Evolutionary conservation across 2,329 filamentous ascomycete species (phyloP).

Genomic region (Fragosphaeria purpurea): DNA sequence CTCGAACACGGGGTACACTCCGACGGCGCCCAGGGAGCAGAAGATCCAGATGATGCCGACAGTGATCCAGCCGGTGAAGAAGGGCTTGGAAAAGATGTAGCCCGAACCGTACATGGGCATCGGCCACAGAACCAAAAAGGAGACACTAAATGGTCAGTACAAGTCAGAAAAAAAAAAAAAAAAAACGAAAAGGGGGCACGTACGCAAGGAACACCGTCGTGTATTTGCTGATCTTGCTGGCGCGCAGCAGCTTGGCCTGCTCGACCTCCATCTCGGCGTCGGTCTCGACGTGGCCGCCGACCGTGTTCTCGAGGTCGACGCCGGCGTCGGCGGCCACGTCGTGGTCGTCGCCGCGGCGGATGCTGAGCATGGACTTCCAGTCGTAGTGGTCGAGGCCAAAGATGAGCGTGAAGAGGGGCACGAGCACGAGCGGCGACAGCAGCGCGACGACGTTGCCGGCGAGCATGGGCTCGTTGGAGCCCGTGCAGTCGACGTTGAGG

Average conservation of each 20-base stretch:
- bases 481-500: slow-evolving; percentile 64
- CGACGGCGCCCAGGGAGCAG: slow-evolving; percentile 60
- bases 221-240: slow-evolving; percentile 23
- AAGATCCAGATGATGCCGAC: slow-evolving; percentile 76
- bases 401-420: slow-evolving; percentile 63
- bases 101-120: slow-evolving; percentile 80
- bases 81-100: slow-evolving; percentile 73
- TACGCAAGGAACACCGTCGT: slow-evolving; percentile 22
- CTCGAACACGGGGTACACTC: slow-evolving; percentile 73
- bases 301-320: slow-evolving; percentile 54
- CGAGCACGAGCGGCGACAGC: slow-evolving; percentile 63
- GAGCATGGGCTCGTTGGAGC: slow-evolving; percentile 80
- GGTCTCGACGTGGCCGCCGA: slow-evolving; percentile 30
- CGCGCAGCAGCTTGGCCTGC: slow-evolving; percentile 21
- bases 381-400: slow-evolving; percentile 72
- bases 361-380: slow-evolving; percentile 72
- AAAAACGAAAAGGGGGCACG: slow-evolving; percentile 1
- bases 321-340: slow-evolving; percentile 56
- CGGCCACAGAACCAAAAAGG: slow-evolving; percentile 74
- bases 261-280: slow-evolving; percentile 32
- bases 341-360: slow-evolving; percentile 68
- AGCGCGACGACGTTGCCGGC: slow-evolving; percentile 78
- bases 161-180: background rate
- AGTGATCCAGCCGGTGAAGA: slow-evolving; percentile 74
- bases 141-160: slow-evolving; percentile 36